phyloP scores from a whole-genome alignment of 164 flowering plant species.

The Vitis labrusca region DNA sequence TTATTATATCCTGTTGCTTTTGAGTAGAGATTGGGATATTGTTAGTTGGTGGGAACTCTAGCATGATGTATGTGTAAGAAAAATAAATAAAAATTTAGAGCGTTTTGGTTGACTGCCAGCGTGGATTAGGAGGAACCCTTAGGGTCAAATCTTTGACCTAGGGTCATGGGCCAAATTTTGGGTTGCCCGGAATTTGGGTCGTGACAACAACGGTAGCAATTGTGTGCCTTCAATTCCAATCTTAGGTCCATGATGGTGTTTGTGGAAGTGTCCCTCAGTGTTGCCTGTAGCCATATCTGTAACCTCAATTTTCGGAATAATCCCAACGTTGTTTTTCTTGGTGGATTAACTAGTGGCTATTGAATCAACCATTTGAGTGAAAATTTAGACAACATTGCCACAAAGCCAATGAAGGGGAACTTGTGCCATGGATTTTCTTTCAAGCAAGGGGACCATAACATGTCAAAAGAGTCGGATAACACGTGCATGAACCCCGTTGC shows the following conservation, averaged over 20 bases:
- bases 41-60: too few species aligned
- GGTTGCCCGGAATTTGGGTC: too few species aligned
- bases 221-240: conserved; percentile 2
- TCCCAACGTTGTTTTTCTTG: conserved; percentile 7
- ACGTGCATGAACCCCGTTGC: conserved; percentile 18
- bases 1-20: too few species aligned
- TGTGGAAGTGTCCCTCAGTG: conserved; percentile 29
- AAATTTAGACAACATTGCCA: conserved; percentile 52
- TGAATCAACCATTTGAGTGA: conserved; percentile 51
- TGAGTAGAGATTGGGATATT: too few species aligned
- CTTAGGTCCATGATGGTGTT: conserved; percentile 1
- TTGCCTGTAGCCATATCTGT: conserved; percentile 9
- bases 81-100: too few species aligned
- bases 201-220: conserved; percentile 22
- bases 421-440: conserved; percentile 46
- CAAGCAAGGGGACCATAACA: conserved; percentile 38
- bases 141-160: too few species aligned
- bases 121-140: too few species aligned
- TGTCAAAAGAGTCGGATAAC: conserved; percentile 41
- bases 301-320: neutral
- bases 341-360: conserved; percentile 36
- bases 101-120: too few species aligned
- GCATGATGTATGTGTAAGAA: too few species aligned
- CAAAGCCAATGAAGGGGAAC: conserved; percentile 53
- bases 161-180: too few species aligned